These are phyloP conservation scores for Flueggea neowawraea DNA, from an alignment of 441 rosid genomes.

Conservation along the genomic window DNA sequence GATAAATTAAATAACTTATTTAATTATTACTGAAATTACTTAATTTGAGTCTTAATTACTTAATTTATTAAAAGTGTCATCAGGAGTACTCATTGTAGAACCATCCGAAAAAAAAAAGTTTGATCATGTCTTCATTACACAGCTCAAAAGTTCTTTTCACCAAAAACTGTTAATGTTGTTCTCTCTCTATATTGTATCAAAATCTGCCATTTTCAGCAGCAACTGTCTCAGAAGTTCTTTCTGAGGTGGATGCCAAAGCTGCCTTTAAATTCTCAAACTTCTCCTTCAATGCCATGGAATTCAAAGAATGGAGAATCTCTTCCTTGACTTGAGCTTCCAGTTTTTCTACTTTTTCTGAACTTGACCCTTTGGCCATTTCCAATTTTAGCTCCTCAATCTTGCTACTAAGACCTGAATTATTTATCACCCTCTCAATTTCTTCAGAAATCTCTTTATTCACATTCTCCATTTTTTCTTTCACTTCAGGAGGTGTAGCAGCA, in stretches of 20 bases:
- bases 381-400: conserved; percentile 33
- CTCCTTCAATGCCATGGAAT: conserved; percentile 22
- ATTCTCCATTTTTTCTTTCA: conserved; percentile 19
- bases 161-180: background rate
- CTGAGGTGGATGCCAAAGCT: conserved; percentile 19
- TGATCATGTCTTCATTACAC: no score
- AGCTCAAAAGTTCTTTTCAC: background rate
- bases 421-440: conserved; percentile 29
- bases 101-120: no score
- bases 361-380: conserved; percentile 26
- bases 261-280: conserved; percentile 29
- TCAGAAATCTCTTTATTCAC: conserved; percentile 23
- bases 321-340: conserved; percentile 28
- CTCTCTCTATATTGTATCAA: conserved; percentile 8
- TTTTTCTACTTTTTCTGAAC: conserved; percentile 20
- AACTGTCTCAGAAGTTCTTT: conserved; percentile 11
- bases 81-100: no score
- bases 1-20: no score
- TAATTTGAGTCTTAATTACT: no score
- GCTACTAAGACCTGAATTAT: conserved; percentile 17
- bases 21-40: no score
- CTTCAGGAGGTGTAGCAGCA: conserved; percentile 12
- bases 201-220: conserved; percentile 29
- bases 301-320: conserved; percentile 24
- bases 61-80: no score